These are phyloP conservation scores for Microdochium nivale DNA, from an alignment of 2,329 filamentous ascomycete genomes.

Conservation along the genomic window DNA sequence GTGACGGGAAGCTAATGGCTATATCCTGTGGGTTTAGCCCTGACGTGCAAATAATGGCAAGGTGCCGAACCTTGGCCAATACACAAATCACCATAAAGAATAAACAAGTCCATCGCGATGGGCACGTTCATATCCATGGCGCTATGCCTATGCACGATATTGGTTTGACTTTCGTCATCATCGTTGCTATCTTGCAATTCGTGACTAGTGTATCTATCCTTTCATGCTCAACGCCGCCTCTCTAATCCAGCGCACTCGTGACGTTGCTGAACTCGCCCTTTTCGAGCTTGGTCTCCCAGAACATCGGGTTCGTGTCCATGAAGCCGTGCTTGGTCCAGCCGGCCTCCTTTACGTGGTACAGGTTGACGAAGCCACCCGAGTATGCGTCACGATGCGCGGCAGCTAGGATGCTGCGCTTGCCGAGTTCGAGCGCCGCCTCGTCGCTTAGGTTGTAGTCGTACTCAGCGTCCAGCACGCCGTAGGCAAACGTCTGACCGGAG, in stretches of 20 bases:
- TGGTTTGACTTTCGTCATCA: not conserved
- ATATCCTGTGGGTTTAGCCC: too few species aligned
- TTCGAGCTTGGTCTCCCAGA: slow-evolving; percentile 98
- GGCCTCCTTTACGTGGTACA: slow-evolving; percentile 98
- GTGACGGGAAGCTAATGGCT: too few species aligned
- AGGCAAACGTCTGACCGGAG: slow-evolving; percentile 96
- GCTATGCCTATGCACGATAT: too few species aligned
- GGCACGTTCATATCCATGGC: too few species aligned
- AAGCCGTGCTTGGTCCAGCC: slow-evolving; percentile 99
- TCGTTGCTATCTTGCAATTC: not conserved
- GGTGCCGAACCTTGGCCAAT: too few species aligned
- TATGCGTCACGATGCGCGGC: slow-evolving; percentile 97
- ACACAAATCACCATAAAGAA: too few species aligned
- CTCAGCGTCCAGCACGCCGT: slow-evolving; percentile 93
- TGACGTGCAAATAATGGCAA: too few species aligned
- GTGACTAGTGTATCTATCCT: not conserved
- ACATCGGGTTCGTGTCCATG: slow-evolving; percentile 96
- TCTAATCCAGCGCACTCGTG: slow-evolving; percentile 62
- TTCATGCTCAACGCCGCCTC: not conserved
- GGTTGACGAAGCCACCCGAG: slow-evolving; percentile 96
- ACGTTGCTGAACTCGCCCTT: slow-evolving; percentile 98
- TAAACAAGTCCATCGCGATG: too few species aligned
- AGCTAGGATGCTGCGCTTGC: slow-evolving; percentile 84
- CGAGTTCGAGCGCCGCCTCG: slow-evolving; percentile 85
- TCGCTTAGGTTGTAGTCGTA: slow-evolving; percentile 84